These are phyloP conservation scores for Solanum arcanum DNA, from an alignment of 257 asterid genomes.

Conservation along the genomic window DNA sequence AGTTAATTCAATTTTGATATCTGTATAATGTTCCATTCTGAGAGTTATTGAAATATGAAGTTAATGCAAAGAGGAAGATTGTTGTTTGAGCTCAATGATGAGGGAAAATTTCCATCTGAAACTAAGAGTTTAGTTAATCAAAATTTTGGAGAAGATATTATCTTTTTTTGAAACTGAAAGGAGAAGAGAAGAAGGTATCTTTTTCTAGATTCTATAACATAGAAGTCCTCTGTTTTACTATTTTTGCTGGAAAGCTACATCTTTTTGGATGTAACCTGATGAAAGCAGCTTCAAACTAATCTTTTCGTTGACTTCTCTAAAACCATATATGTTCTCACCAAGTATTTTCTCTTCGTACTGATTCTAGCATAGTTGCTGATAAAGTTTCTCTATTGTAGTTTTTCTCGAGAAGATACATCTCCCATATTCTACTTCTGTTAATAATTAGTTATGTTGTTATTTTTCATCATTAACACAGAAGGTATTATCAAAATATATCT, in stretches of 20 bases:
- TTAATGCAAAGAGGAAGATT: neutral
- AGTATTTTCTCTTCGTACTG: neutral
- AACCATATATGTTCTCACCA: neutral
- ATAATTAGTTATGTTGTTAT: neutral
- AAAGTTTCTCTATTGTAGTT: neutral
- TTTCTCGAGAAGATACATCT: neutral
- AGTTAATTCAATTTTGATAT: neutral
- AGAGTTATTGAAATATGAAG: neutral
- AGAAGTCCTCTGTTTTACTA: neutral
- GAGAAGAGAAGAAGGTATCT: neutral
- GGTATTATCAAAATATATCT: neutral
- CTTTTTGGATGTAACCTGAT: neutral
- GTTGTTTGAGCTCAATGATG: neutral
- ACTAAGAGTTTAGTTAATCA: neutral
- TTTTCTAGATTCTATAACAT: neutral
- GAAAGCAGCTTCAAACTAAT: neutral
- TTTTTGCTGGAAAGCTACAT: neutral
- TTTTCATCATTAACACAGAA: neutral
- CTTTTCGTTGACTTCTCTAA: neutral
- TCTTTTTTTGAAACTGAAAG: neutral
- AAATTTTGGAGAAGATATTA: neutral
- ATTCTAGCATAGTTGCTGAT: neutral
- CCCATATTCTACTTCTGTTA: neutral
- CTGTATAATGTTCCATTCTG: neutral
- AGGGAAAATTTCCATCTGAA: neutral